These are phyloP conservation scores for Plasmodium malariae DNA, from an alignment of 169 alveolate genomes.

Conservation along the genomic window DNA sequence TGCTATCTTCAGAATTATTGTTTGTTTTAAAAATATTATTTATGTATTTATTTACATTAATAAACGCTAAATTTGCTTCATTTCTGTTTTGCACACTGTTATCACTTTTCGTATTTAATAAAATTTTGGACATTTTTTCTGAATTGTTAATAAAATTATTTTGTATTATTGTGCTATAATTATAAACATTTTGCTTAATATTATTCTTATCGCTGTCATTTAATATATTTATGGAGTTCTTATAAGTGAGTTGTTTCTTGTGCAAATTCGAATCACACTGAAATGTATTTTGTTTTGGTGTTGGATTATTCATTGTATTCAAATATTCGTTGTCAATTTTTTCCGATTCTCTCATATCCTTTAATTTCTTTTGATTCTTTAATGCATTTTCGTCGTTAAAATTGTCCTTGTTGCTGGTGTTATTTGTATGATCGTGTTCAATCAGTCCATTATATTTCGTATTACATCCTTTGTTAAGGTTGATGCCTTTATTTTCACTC, in stretches of 20 bases:
- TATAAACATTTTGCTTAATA: conserved; percentile 15
- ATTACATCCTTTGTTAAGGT: neutral
- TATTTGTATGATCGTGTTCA: no score
- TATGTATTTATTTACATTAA: conserved; percentile 33
- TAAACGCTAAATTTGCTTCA: conserved; percentile 29
- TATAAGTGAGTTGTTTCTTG: neutral
- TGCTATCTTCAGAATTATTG: conserved; percentile 1
- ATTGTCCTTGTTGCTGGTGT: no score
- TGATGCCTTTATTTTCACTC: neutral
- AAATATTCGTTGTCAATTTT: neutral
- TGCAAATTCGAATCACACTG: neutral
- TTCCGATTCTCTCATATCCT: neutral
- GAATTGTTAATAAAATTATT: conserved; percentile 28
- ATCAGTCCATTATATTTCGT: neutral
- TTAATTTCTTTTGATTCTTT: no score
- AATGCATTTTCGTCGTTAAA: no score
- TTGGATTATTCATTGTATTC: neutral
- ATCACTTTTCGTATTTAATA: conserved; percentile 28
- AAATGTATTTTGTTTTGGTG: neutral
- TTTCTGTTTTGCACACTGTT: conserved; percentile 11
- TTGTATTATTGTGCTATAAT: conserved; percentile 28
- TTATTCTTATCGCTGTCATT: conserved; percentile 13
- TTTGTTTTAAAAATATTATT: conserved; percentile 37
- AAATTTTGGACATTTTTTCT: conserved; percentile 28
- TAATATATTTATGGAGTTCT: neutral